A percentile compares a stretch with the other conserved stretches of the same genome.
These are phyloP conservation scores for Datisca glomerata DNA, from an alignment of 306 rosid genomes.

Conservation along the genomic window DNA sequence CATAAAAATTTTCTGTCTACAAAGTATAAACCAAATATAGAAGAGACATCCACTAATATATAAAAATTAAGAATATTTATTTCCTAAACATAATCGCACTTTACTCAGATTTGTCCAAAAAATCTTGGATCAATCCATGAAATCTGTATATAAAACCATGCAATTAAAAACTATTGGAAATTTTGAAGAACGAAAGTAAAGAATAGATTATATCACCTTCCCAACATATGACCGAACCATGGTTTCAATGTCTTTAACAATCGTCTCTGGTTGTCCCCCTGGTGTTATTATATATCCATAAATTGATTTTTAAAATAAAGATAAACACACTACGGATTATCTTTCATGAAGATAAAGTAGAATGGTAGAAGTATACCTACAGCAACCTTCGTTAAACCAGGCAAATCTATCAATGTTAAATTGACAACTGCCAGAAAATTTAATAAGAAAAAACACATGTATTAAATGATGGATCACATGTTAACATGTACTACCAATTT, in stretches of 20 bases:
- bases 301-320: conserved; percentile 5
- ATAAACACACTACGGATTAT: too few species aligned
- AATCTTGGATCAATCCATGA: too few species aligned
- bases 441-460: conserved; percentile 4
- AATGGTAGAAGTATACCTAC: conserved; percentile 29
- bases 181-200: too few species aligned
- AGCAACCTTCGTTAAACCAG: conserved; percentile 58
- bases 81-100: too few species aligned
- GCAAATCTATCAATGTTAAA: conserved; percentile 48
- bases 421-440: conserved; percentile 41
- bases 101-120: too few species aligned
- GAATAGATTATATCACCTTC: conserved; percentile 31
- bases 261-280: conserved; percentile 71
- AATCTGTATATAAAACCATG: too few species aligned
- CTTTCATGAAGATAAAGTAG: not conserved
- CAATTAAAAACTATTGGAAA: too few species aligned
- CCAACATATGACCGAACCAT: conserved; percentile 60
- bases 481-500: not conserved
- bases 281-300: conserved; percentile 14
- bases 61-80: too few species aligned
- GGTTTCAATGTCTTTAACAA: conserved; percentile 66
- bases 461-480: conserved; percentile 6
- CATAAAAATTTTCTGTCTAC: not conserved
- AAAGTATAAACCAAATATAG: too few species aligned
- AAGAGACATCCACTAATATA: too few species aligned